Base-by-base conservation (phyloP, 2,329 filamentous ascomycete species). In the Penicillium olsonii region DNA sequence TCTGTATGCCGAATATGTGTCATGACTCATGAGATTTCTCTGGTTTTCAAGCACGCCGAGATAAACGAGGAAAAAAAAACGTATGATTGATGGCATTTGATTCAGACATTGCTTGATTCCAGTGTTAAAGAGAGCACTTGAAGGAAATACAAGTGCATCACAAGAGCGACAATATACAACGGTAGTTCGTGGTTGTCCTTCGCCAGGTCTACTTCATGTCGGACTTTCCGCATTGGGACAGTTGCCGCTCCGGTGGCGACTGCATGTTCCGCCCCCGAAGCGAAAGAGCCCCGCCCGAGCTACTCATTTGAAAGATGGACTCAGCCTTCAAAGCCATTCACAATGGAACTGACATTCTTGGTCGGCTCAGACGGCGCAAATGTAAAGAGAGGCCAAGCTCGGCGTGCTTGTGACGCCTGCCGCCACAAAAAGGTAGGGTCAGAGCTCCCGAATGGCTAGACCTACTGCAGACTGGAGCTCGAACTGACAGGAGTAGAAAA, bases 271-370 rank as follows among this genome's bases (percentile, higher is more conserved):
- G 45, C 31, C 45, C 38, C 38, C 18, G 6, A 42, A n/a, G 20
- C 2, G 45, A 22, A 37, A 17, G n/a, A 26, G 2, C 20, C 19
- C 22, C 38, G 38, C 38, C 22, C 12, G 37, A 24, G 8, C 26
- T 9, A 29, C 29, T n/a, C 19, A 17, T 11, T 17, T 15, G 9
- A n/a, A 15, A 20, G 29, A 42, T 26, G 12, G 20, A 8, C 17
- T n/a, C 12, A 11, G 20, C 18, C n/a, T n/a, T 17, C 3, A n/a
- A 8, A 11, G 19, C 18, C 5, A 43, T 43, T 29, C 9, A 45
- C 14, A n/a, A 49, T 49, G 46, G 41, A 49, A 14, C 35, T 49
- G 17, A 49, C 40, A 5, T 49, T 49, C 14, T 17, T 49, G 10
- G 11, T 49, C 10, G 38, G 35, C 22, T 8, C 12, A 6, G 20